phyloP scores from a whole-genome alignment of 2,329 filamentous ascomycete species.

The Diplodia corticola region DNA sequence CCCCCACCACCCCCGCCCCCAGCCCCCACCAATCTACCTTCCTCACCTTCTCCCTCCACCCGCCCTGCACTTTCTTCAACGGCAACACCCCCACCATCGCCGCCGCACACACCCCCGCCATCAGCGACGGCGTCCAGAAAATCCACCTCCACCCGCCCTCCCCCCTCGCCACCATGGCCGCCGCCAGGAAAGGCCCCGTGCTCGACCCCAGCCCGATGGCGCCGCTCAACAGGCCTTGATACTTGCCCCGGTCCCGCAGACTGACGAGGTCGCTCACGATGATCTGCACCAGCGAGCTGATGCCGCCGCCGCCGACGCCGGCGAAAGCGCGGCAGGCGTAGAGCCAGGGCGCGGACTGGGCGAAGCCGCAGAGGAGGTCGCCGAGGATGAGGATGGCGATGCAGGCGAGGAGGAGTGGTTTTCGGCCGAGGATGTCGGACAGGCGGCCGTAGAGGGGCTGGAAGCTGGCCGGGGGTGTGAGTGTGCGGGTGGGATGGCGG shows the following conservation, averaged over 20 bases:
- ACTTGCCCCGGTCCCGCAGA: slow-evolving; percentile 47
- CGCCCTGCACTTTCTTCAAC: background rate
- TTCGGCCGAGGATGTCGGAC: slow-evolving; percentile 56
- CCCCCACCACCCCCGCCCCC: background rate
- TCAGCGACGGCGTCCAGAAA: slow-evolving; percentile 39
- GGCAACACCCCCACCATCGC: background rate
- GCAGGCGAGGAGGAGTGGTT: slow-evolving; percentile 38
- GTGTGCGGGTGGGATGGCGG: no score
- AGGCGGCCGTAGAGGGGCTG: slow-evolving; percentile 55
- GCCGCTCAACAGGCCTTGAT: slow-evolving; percentile 33
- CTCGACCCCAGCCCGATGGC: slow-evolving; percentile 32
- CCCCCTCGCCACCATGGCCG: slow-evolving; percentile 28
- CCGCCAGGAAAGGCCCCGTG: slow-evolving; percentile 35
- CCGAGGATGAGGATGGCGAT: slow-evolving; percentile 54
- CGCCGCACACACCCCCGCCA: background rate
- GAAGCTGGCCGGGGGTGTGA: slow-evolving; percentile 28
- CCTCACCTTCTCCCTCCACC: slow-evolving; percentile 23
- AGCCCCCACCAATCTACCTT: slow-evolving; percentile 30
- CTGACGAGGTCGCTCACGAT: slow-evolving; percentile 55
- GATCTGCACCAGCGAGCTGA: slow-evolving; percentile 49
- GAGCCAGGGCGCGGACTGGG: slow-evolving; percentile 47
- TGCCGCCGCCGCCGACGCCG: slow-evolving; percentile 53
- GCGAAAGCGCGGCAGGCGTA: slow-evolving; percentile 58
- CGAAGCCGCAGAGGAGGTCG: slow-evolving; percentile 54
- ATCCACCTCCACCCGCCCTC: slow-evolving; percentile 48